Percentiles rank a stretch among this genome's conserved stretches.
Conservation (phyloP, 345 rosid genomes). For the Barbarea vulgaris region DNA sequence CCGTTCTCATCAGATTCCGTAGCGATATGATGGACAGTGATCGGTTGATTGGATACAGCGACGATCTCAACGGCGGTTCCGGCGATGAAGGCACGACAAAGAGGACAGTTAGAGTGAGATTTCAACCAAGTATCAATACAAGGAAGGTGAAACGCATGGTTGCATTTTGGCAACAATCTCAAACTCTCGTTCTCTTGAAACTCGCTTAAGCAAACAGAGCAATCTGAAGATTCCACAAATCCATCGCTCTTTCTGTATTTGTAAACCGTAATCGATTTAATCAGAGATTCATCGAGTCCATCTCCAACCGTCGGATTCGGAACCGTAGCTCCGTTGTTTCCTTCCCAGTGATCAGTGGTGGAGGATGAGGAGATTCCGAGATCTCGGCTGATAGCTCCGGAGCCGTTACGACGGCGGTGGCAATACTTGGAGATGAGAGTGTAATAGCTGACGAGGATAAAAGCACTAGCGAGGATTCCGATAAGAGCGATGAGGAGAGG, state of each 20-base stretch:
- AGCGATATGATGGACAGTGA: background rate
- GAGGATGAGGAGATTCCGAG: conserved; percentile 20
- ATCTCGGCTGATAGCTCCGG: conserved; percentile 7
- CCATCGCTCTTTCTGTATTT: conserved; percentile 62
- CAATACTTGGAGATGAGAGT: conserved; percentile 69
- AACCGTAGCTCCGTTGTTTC: background rate
- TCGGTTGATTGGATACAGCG: background rate
- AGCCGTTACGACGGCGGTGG: conserved; percentile 42
- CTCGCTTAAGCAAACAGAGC: conserved; percentile 77
- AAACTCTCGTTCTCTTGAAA: conserved; percentile 71
- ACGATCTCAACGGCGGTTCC: conserved; percentile 11
- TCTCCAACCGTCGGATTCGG: background rate
- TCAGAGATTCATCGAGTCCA: conserved; percentile 67
- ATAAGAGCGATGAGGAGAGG: conserved; percentile 68
- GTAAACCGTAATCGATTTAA: conserved; percentile 60
- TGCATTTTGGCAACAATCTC: conserved; percentile 71
- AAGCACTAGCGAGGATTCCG: conserved; percentile 80
- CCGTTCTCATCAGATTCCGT: background rate
- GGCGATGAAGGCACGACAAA: conserved; percentile 56
- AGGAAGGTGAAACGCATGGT: conserved; percentile 79
- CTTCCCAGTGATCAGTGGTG: conserved; percentile 24
- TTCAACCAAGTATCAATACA: conserved; percentile 90
- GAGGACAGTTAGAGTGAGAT: conserved; percentile 84
- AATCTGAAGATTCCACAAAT: conserved; percentile 67
- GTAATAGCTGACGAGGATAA: conserved; percentile 73